A percentile compares a stretch with the other conserved stretches of the same genome.
Conservation (phyloP, 306 rosid genomes). For the Argentina anserina region DNA sequence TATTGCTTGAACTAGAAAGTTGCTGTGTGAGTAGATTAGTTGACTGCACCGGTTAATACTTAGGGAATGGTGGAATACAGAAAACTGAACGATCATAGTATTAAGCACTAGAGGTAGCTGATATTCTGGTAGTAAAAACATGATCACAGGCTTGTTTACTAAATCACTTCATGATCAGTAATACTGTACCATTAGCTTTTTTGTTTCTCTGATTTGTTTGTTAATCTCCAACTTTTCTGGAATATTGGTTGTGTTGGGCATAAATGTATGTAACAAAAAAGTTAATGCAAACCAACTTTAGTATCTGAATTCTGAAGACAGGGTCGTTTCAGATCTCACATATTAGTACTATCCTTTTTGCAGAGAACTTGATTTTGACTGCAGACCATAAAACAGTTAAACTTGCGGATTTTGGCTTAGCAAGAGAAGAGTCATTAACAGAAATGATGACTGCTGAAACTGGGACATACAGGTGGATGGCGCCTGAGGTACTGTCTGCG, state of each 20-base stretch:
- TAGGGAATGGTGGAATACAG: neutral
- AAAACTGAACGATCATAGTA: neutral
- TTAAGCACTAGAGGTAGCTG: neutral
- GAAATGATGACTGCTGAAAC: conserved; percentile 99
- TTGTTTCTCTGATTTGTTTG: neutral
- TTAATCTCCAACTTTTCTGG: neutral
- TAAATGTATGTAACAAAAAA: too few species aligned
- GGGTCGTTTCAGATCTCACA: neutral
- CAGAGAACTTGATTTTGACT: conserved; percentile 85
- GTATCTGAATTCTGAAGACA: too few species aligned
- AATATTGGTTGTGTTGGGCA: too few species aligned
- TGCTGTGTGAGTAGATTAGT: conserved; percentile 3
- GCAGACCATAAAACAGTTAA: conserved; percentile 79
- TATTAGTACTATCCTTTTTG: conserved; percentile 7
- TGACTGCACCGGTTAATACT: neutral
- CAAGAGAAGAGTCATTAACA: conserved; percentile 90
- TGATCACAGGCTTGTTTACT: neutral
- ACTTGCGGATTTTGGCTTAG: conserved; percentile 90
- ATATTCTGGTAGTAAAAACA: neutral
- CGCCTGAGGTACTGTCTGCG: conserved; percentile 63
- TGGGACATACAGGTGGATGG: conserved; percentile 98
- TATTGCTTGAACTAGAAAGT: neutral
- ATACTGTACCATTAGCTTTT: neutral
- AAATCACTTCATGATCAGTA: neutral
- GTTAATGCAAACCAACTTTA: too few species aligned